Conservation (phyloP, 345 rosid species). For the Euphorbia pulcherrima region DNA sequence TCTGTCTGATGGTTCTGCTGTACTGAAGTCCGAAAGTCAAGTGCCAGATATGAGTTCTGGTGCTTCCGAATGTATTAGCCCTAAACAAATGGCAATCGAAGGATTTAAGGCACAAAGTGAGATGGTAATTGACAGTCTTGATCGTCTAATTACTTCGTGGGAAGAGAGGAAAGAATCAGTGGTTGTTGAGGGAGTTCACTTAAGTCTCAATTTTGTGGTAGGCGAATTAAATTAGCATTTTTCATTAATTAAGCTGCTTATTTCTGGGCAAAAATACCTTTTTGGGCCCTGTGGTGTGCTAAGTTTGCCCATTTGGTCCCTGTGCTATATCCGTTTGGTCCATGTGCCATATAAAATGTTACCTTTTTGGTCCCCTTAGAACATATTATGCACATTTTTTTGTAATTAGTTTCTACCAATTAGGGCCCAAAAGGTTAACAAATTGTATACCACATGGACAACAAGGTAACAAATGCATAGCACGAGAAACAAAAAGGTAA, state of each 20-base stretch:
- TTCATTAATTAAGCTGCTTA: conserved; percentile 3
- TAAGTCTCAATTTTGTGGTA: conserved; percentile 99
- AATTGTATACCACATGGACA: too few species aligned
- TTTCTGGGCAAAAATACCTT: too few species aligned
- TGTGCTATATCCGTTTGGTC: too few species aligned
- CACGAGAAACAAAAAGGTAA: too few species aligned
- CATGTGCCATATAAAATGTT: too few species aligned
- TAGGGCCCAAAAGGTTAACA: too few species aligned
- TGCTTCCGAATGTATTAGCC: conserved; percentile 47
- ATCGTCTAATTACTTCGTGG: conserved; percentile 92
- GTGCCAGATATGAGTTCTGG: conserved; percentile 38
- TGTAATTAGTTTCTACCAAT: too few species aligned
- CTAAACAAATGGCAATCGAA: conserved; percentile 93
- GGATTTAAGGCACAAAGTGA: conserved; percentile 99
- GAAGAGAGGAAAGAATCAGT: conserved; percentile 97
- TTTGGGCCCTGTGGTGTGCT: too few species aligned
- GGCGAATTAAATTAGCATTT: conserved; percentile 22
- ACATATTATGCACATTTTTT: too few species aligned
- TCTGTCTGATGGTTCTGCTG: conserved; percentile 29
- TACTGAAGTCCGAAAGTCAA: conserved; percentile 41
- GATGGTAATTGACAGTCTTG: conserved; percentile 99
- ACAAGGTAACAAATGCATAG: too few species aligned
- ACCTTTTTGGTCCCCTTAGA: too few species aligned
- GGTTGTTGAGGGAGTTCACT: conserved; percentile 95
- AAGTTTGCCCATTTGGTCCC: too few species aligned